Conservation (phyloP, 2,329 filamentous ascomycete species). For the Aspergillus sp. region DNA sequence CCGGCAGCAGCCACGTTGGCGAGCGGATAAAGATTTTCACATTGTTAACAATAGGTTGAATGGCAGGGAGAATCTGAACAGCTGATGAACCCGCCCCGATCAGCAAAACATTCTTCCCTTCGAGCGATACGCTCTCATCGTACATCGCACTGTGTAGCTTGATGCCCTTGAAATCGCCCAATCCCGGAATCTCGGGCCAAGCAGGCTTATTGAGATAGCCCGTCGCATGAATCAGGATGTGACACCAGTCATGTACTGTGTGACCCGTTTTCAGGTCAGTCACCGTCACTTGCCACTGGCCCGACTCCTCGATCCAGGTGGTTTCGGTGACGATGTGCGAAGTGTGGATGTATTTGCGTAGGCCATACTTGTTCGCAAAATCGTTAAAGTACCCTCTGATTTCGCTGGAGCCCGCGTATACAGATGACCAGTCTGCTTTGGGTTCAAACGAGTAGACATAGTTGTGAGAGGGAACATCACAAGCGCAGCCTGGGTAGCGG, state of each 20-base stretch:
- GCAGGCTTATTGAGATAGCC: constrained; percentile 11
- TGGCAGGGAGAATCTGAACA: constrained; percentile 29
- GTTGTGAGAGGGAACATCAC: constrained; percentile 29
- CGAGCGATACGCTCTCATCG: background rate
- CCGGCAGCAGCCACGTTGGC: background rate
- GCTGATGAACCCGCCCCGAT: constrained; percentile 39
- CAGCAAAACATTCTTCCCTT: constrained; percentile 11
- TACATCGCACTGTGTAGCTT: background rate
- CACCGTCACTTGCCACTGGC: constrained; percentile 21
- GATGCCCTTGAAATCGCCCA: constrained; percentile 19
- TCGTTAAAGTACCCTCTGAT: constrained; percentile 48
- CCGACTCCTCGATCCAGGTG: constrained; percentile 35
- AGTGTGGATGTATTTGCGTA: constrained; percentile 36
- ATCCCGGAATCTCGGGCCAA: constrained; percentile 1
- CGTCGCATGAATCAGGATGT: background rate
- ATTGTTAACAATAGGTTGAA: constrained; percentile 13
- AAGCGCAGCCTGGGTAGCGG: constrained; percentile 40
- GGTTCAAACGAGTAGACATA: constrained; percentile 48
- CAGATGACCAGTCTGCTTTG: constrained; percentile 46
- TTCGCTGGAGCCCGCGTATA: constrained; percentile 43
- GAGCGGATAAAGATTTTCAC: background rate
- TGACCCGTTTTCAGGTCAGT: background rate
- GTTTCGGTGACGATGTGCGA: constrained; percentile 30
- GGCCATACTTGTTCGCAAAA: constrained; percentile 41
- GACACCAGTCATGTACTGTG: background rate